Conservation (phyloP, 129 eudicot species). For the Sambucus nigra region DNA sequence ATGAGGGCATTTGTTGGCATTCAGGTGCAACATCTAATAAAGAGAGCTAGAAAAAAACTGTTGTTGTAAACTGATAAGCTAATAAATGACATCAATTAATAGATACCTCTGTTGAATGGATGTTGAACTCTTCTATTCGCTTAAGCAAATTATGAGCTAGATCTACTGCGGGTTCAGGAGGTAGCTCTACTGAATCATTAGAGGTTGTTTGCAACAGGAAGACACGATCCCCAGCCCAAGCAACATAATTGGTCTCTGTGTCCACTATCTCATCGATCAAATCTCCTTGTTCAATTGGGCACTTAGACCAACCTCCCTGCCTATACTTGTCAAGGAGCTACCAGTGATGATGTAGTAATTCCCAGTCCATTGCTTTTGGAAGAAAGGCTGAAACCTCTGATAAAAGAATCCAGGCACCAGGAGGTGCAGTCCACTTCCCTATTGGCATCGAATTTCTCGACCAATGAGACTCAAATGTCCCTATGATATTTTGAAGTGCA, state of each 20-base stretch:
- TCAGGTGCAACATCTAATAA: too few species aligned
- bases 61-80: background rate
- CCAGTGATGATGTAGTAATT: slow-evolving; percentile 90
- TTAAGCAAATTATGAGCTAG: slow-evolving; percentile 74
- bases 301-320: slow-evolving; percentile 11
- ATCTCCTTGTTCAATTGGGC: slow-evolving; percentile 21
- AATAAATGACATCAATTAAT: background rate
- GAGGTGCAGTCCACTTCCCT: slow-evolving; percentile 90
- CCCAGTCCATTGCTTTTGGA: slow-evolving; percentile 79
- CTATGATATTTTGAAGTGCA: slow-evolving; percentile 73
- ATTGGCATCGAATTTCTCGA: slow-evolving; percentile 49
- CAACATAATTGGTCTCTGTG: slow-evolving; percentile 44
- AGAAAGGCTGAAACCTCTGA: slow-evolving; percentile 80
- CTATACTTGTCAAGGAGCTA: slow-evolving; percentile 68
- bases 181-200: slow-evolving; percentile 79
- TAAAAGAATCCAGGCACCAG: slow-evolving; percentile 85
- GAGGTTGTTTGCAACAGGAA: slow-evolving; percentile 79
- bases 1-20: too few species aligned
- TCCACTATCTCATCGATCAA: slow-evolving; percentile 20
- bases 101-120: slow-evolving; percentile 92
- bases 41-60: too few species aligned
- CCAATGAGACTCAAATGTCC: slow-evolving; percentile 68
- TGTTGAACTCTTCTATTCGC: slow-evolving; percentile 76
- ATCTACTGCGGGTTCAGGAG: slow-evolving; percentile 89
- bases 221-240: slow-evolving; percentile 94